Conservation (phyloP, 805 yeast genomes). For the Monosporozyma servazzii region DNA sequence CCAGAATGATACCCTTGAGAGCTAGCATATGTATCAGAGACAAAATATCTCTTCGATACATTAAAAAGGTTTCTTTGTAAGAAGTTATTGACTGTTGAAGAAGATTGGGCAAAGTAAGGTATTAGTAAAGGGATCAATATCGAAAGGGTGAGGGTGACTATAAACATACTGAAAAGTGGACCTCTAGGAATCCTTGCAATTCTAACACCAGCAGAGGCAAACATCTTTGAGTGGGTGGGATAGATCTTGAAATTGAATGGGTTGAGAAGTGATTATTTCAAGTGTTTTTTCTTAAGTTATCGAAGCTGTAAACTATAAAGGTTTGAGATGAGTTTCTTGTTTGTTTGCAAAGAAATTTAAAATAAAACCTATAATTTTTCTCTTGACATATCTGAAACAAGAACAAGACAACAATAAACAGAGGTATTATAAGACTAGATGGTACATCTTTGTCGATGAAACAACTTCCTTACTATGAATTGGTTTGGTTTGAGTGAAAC, state of each 20-base stretch:
- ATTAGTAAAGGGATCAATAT: conserved; percentile 12
- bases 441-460: background rate
- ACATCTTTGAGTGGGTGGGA: conserved; percentile 6
- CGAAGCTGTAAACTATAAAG: background rate
- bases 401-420: background rate
- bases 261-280: background rate
- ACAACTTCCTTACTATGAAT: background rate
- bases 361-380: background rate
- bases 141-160: conserved; percentile 6
- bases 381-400: background rate
- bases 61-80: conserved; percentile 5
- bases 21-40: conserved; percentile 8
- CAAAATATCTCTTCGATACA: conserved; percentile 15
- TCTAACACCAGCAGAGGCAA: conserved; percentile 12
- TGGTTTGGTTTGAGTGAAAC: background rate
- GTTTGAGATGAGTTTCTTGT: background rate
- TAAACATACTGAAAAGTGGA: conserved; percentile 18
- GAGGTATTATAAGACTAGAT: background rate
- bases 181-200: conserved; percentile 4
- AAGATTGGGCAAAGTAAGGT: conserved; percentile 2
- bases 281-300: background rate
- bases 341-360: background rate
- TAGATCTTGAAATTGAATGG: background rate
- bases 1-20: background rate
- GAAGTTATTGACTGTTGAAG: background rate